Evolutionary conservation across 257 asterid species (phyloP).

Genomic region (Solanum sparsipilum): DNA sequence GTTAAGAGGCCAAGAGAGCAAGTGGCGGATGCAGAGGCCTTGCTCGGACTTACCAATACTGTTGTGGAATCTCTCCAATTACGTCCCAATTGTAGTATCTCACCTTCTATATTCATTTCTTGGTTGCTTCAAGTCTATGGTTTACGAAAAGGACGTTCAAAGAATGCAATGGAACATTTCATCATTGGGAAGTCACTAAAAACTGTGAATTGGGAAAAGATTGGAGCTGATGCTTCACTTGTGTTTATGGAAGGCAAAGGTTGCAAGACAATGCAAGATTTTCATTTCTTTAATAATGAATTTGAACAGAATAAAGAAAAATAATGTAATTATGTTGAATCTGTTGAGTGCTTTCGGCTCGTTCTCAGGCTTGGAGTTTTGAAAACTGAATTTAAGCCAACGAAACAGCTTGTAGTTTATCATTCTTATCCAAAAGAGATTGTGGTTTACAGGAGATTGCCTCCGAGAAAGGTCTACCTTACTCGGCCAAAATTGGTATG

Average conservation of each 20-base stretch:
- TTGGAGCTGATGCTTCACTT: neutral
- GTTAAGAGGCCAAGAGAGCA: conserved; percentile 1
- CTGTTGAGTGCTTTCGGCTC: neutral
- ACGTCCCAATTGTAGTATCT: neutral
- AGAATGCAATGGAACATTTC: neutral
- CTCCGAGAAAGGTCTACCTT: neutral
- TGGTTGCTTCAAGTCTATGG: neutral
- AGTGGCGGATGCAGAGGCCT: neutral
- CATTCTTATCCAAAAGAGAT: neutral
- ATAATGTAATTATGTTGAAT: neutral
- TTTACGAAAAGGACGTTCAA: neutral
- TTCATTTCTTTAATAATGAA: neutral
- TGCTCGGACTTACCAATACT: neutral
- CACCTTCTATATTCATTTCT: neutral
- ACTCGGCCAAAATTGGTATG: neutral
- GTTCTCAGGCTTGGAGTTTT: neutral
- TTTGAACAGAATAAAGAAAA: neutral
- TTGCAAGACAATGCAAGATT: neutral
- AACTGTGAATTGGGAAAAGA: neutral
- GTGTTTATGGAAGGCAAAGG: neutral
- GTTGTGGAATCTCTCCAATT: neutral
- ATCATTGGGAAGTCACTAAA: neutral
- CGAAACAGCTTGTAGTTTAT: neutral
- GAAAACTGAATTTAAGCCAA: neutral
- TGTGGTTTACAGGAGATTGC: neutral